A percentile compares a stretch with the other conserved stretches of the same genome.
phyloP scores from a whole-genome alignment of 1,284 basidiomycete species.

The Ganoderma boninense region DNA sequence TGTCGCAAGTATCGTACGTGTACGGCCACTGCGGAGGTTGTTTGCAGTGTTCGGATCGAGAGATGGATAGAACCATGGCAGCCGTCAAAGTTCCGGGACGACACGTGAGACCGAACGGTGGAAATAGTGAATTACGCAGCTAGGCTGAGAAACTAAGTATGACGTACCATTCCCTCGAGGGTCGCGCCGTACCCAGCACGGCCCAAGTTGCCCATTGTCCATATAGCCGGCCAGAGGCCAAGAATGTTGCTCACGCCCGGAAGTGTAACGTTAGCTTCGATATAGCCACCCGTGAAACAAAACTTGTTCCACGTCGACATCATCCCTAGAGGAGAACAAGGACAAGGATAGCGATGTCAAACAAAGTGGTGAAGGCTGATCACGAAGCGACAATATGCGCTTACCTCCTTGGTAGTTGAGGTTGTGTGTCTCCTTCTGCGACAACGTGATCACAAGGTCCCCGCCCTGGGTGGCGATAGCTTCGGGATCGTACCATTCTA shows the following conservation, averaged over 20 bases:
- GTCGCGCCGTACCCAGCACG: conserved; percentile 71
- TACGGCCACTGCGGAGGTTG: conserved; percentile 68
- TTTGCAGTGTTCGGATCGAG: background rate
- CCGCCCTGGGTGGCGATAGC: conserved; percentile 73
- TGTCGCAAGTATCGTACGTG: conserved; percentile 78
- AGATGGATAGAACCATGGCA: background rate
- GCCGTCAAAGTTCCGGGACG: conserved; percentile 15
- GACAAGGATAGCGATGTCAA: conserved; percentile 20
- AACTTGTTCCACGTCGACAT: conserved; percentile 62
- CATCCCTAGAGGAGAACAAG: conserved; percentile 37
- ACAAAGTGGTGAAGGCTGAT: background rate
- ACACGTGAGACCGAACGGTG: background rate
- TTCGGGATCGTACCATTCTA: conserved; percentile 71
- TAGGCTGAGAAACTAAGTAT: background rate
- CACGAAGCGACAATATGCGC: conserved; percentile 31
- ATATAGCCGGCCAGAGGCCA: conserved; percentile 65
- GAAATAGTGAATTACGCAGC: background rate
- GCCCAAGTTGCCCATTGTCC: conserved; percentile 74
- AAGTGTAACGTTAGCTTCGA: conserved; percentile 47
- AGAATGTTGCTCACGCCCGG: conserved; percentile 49
- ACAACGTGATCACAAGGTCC: conserved; percentile 64
- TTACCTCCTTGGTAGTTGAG: conserved; percentile 61
- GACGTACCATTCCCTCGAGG: conserved; percentile 63
- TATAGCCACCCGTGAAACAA: conserved; percentile 68
- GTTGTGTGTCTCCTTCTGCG: conserved; percentile 57